phyloP scores from a whole-genome alignment of 2,329 filamentous ascomycete genomes.

The Blastomyces silverae region DNA sequence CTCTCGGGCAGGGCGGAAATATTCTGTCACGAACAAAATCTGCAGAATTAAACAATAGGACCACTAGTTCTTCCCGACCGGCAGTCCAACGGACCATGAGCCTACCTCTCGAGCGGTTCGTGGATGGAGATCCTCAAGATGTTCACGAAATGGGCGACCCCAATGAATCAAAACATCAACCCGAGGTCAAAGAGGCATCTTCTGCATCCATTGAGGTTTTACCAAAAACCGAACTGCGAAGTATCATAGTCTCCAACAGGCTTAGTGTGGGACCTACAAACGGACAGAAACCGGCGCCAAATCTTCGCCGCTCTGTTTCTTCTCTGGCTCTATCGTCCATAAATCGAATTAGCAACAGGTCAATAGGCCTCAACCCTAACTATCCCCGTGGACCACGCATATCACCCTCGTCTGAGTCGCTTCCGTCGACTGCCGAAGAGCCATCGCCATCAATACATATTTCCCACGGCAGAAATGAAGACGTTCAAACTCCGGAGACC shows the following conservation, averaged over 20 bases:
- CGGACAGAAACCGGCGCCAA: constrained; percentile 8
- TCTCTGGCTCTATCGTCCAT: constrained; percentile 13
- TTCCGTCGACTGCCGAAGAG: constrained; percentile 12
- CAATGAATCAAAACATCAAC: constrained; percentile 17
- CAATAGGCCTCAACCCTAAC: not conserved
- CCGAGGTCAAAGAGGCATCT: constrained; percentile 21
- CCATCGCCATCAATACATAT: constrained; percentile 19
- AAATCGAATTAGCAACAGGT: constrained; percentile 8
- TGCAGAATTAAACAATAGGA: constrained; percentile 22
- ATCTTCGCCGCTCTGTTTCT: constrained; percentile 17
- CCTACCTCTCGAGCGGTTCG: constrained; percentile 11
- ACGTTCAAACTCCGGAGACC: not conserved
- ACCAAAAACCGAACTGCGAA: constrained; percentile 22
- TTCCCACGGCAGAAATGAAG: constrained; percentile 12
- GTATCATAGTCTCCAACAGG: constrained; percentile 12
- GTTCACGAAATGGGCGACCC: constrained; percentile 24
- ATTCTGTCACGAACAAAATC: constrained; percentile 16
- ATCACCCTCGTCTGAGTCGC: constrained; percentile 6
- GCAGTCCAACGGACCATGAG: constrained; percentile 23
- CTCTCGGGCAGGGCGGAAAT: constrained; percentile 24
- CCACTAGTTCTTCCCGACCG: constrained; percentile 22
- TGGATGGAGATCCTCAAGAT: constrained; percentile 34
- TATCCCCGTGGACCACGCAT: constrained; percentile 5
- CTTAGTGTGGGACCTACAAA: constrained; percentile 7
- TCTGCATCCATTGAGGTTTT: constrained; percentile 27